A percentile compares a stretch with the other conserved stretches of the same genome.
Conservation (phyloP, 164 flowering plant species). For the Buxus sempervirens region DNA sequence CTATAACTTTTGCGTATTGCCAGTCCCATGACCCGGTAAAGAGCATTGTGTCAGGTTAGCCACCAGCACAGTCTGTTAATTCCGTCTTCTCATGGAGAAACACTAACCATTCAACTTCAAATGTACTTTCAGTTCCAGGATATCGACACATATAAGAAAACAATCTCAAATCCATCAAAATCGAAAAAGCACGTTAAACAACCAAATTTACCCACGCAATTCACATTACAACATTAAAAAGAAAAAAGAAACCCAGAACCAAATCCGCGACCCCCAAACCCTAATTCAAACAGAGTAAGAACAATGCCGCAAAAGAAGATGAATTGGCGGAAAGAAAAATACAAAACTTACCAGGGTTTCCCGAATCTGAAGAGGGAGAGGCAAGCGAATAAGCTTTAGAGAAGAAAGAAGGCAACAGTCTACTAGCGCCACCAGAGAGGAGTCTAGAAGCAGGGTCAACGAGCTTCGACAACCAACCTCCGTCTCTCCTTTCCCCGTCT, state of each 20-base stretch:
- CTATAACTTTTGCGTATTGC: no score
- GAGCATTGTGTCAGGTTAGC: no score
- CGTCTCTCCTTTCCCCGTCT: background rate
- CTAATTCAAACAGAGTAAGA: conserved; percentile 1
- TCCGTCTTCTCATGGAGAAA: no score
- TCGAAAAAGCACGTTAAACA: background rate
- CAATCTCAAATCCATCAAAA: background rate
- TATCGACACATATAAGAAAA: background rate
- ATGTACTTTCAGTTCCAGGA: background rate
- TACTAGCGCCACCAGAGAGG: conserved; percentile 50
- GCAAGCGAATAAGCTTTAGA: conserved; percentile 25
- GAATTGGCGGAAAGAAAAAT: background rate
- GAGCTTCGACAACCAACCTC: conserved; percentile 62
- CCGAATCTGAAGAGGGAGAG: conserved; percentile 11
- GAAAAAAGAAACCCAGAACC: background rate
- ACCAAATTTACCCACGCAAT: background rate
- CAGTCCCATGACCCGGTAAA: no score
- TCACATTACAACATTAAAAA: background rate
- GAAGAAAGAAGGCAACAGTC: conserved; percentile 55
- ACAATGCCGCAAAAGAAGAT: background rate
- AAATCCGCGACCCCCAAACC: background rate
- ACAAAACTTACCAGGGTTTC: conserved; percentile 25
- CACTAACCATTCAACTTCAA: background rate
- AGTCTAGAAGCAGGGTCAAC: conserved; percentile 62
- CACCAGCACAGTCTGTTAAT: no score